Evolutionary conservation across 202 grass and related monocot species (phyloP).

Genomic region (Zoysia matrella): DNA sequence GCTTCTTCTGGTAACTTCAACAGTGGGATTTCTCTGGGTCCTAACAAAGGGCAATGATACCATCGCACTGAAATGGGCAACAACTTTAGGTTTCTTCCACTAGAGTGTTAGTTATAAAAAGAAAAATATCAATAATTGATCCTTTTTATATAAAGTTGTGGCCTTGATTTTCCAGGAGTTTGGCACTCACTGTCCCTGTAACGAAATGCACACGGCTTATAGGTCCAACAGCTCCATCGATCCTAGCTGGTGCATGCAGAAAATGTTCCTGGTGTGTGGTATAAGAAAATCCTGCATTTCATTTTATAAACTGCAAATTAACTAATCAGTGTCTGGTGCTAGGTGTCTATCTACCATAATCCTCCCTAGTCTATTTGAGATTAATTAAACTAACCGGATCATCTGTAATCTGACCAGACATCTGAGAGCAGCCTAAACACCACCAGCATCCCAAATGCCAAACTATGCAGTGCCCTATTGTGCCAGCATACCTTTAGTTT

Average conservation of each 20-base stretch:
- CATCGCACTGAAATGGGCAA: background rate
- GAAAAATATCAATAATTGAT: constrained; percentile 9
- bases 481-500: constrained; percentile 37
- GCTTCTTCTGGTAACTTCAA: constrained; percentile 6
- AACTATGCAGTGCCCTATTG: constrained; percentile 35
- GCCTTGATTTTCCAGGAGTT: constrained; percentile 4
- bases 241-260: background rate
- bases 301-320: constrained; percentile 6
- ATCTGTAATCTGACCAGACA: constrained; percentile 37
- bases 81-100: constrained; percentile 28
- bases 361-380: constrained; percentile 27
- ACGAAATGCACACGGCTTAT: constrained; percentile 16
- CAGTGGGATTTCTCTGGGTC: background rate
- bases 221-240: constrained; percentile 48
- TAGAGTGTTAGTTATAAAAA: constrained; percentile 4
- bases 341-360: constrained; percentile 47
- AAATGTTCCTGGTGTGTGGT: constrained; percentile 34
- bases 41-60: background rate
- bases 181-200: constrained; percentile 9
- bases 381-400: constrained; percentile 20
- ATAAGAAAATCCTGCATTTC: constrained; percentile 7
- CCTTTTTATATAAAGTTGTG: background rate
- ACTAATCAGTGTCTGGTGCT: constrained; percentile 45
- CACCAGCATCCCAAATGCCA: constrained; percentile 11
- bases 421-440: constrained; percentile 16